Evolutionary conservation across 805 yeast genomes (phyloP), one percentile per base, ranked within the genome.

Genomic region (Candida golubevii): DNA sequence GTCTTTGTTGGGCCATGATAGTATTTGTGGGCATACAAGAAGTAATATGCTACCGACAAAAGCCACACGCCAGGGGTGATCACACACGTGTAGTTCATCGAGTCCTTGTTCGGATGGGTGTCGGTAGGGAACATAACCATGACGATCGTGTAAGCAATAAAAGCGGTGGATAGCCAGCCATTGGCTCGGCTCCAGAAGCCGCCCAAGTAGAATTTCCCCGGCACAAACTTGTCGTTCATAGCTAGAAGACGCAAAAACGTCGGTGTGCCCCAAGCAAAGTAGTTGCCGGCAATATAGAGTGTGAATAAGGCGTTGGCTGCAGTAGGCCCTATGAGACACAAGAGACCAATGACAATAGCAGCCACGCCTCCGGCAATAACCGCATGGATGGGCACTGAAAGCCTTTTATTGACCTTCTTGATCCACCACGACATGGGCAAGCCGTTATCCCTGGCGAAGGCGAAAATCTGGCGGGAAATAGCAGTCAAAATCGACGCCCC

Each of bases 391-490:
- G 93, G 91, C 32, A 81, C 85, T 12, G 74, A 68, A 30, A 76
- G 62, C 45, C 60, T 72, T 41, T 75, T 69, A 55, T 83, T 68
- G 38, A 85, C 85, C 36, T 67, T 75, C 51, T 81, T 79, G 50
- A 84, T 72, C 55, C 66, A 67, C 46, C 48, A 41, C 41, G 50
- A 44, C 50, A 81, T 67, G 9, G 90, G 90, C 45, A 83, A 69
- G 11, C 88, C 88, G 55, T 82, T 80, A 60, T 84, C 91, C 65
- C 91, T 76, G 33, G 86, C 80, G 60, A 83, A 81, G 1, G 88
- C 87, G 80, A 85, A 83, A 39, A 81, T 71, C 60, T 82, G 88
- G 60, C 88, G 74, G 6, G 86, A 80, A 6, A 77, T 73, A 8
- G 88, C 87, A 39, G 81, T 73, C 39, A 80, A 65, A 44, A 78